Evolutionary conservation across 176 grass and related monocot genomes (phyloP).

Genomic region (Elymus sibiricus): DNA sequence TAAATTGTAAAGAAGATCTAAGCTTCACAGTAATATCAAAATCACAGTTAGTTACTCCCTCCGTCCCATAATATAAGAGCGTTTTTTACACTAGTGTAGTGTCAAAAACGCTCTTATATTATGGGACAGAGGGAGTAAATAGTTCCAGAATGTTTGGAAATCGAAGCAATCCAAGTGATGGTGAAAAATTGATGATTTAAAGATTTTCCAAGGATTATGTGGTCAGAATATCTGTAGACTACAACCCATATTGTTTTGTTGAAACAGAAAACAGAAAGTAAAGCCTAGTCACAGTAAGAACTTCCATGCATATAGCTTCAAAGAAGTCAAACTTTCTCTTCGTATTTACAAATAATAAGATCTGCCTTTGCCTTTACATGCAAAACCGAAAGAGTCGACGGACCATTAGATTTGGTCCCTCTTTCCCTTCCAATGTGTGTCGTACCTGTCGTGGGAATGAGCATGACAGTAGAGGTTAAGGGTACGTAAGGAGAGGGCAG

Average conservation of each 20-base stretch:
- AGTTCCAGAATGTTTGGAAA: not conserved
- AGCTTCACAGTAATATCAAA: not conserved
- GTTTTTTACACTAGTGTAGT: too few relatives aligned
- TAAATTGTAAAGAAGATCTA: not conserved
- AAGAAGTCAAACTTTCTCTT: not conserved
- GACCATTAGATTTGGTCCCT: not conserved
- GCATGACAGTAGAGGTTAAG: too few relatives aligned
- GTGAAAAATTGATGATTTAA: not conserved
- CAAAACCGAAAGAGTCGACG: conserved; percentile 2
- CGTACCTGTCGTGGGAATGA: too few relatives aligned
- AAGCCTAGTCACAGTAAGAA: not conserved
- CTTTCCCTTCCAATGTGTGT: conserved; percentile 8
- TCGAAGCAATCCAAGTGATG: not conserved
- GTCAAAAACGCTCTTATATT: too few relatives aligned
- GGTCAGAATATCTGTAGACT: not conserved
- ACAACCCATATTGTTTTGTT: not conserved
- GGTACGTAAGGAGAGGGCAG: too few relatives aligned
- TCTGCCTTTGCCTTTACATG: not conserved
- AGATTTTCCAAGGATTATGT: not conserved
- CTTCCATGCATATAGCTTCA: not conserved
- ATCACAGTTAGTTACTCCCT: not conserved
- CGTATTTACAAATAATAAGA: not conserved
- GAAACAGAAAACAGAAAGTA: not conserved
- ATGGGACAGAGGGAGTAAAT: too few relatives aligned
- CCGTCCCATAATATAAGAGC: too few relatives aligned